Evolutionary conservation across 352 stramenopile species (phyloP).

Genomic region (Peronosclerospora sorghi): DNA sequence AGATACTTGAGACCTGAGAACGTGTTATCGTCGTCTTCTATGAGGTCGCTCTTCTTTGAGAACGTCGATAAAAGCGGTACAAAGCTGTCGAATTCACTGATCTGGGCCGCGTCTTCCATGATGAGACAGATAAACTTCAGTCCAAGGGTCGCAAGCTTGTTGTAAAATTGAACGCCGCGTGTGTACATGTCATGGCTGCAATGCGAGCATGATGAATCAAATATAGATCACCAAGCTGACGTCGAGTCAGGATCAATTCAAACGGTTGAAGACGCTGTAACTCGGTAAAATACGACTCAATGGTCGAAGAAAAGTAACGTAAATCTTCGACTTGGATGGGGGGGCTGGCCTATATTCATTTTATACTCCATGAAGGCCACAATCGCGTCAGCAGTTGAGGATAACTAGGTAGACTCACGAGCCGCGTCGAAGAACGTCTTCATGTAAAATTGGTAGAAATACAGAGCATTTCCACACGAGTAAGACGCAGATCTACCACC

Average conservation of each 20-base stretch:
- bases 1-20: conserved; percentile 85
- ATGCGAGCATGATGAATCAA: conserved; percentile 91
- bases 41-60: conserved; percentile 4
- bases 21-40: neutral
- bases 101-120: conserved; percentile 92
- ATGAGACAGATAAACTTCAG: conserved; percentile 82
- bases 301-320: conserved; percentile 37
- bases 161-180: conserved; percentile 87
- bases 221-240: conserved; percentile 90
- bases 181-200: conserved; percentile 93
- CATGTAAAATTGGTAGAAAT: conserved; percentile 91
- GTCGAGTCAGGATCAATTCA: conserved; percentile 88
- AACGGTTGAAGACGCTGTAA: conserved; percentile 88
- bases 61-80: conserved; percentile 86
- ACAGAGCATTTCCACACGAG: conserved; percentile 93
- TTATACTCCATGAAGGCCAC: conserved; percentile 30
- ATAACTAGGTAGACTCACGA: conserved; percentile 4
- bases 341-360: conserved; percentile 16
- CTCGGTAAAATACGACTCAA: conserved; percentile 90
- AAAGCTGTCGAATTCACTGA: conserved; percentile 91
- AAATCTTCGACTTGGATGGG: conserved; percentile 21
- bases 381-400: conserved; percentile 13
- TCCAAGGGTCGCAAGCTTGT: conserved; percentile 77
- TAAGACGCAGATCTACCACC: conserved; percentile 69
- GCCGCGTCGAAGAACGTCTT: conserved; percentile 54